phyloP scores from a whole-genome alignment of 2,329 filamentous ascomycete species.

The Clonostachys sp. region DNA sequence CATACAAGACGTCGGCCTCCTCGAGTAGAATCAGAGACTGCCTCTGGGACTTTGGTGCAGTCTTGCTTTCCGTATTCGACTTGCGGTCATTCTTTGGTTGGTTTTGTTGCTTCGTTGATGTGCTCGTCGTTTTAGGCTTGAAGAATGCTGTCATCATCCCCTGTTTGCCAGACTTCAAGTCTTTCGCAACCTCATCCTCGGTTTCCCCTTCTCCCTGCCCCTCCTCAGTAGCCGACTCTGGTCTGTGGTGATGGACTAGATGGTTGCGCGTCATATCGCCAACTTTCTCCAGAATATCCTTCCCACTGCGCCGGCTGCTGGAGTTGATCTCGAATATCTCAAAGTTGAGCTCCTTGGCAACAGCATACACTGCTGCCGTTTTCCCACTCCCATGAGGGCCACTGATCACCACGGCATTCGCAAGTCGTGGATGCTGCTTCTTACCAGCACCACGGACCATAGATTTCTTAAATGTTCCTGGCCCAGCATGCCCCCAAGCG shows the following conservation, averaged over 20 bases:
- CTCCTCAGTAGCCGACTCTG: conserved; percentile 14
- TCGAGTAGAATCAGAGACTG: conserved; percentile 93
- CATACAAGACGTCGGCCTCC: conserved; percentile 89
- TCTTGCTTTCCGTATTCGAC: conserved; percentile 15
- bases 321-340: conserved; percentile 95
- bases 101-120: conserved; percentile 14
- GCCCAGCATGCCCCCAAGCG: conserved; percentile 31
- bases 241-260: conserved; percentile 58
- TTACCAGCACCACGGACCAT: conserved; percentile 43
- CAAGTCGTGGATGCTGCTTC: conserved; percentile 44
- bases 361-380: conserved; percentile 86
- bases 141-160: conserved; percentile 81
- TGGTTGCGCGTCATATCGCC: conserved; percentile 98
- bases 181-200: conserved; percentile 29
- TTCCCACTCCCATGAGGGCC: conserved; percentile 90
- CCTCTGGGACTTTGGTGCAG: conserved; percentile 61
- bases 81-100: conserved; percentile 12
- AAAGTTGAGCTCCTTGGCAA: conserved; percentile 86
- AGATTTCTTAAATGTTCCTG: conserved; percentile 40
- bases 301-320: conserved; percentile 76
- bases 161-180: conserved; percentile 66
- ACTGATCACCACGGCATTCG: conserved; percentile 82
- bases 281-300: conserved; percentile 84
- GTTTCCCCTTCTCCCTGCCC: conserved; percentile 16
- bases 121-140: conserved; percentile 40